Evolutionary conservation across 257 asterid genomes (phyloP).

Genomic region (Capsicum baccatum): DNA sequence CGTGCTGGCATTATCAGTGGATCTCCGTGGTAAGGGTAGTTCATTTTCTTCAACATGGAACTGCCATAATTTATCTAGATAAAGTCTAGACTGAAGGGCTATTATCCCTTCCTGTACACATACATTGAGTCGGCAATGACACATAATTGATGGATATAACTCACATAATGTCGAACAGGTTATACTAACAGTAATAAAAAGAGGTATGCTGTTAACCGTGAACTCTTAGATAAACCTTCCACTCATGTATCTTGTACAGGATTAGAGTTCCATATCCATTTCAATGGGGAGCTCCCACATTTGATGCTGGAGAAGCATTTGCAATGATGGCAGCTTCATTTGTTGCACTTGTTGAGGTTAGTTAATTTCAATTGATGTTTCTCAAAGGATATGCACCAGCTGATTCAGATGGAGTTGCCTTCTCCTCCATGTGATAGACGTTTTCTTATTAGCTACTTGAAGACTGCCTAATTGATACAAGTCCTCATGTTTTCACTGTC

Average conservation of each 20-base stretch:
- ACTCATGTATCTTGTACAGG: conserved; percentile 50
- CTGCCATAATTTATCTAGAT: not conserved
- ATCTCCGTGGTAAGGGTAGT: conserved; percentile 71
- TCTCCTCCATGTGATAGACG: not conserved
- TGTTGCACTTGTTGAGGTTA: conserved; percentile 91
- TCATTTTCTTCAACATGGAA: not conserved
- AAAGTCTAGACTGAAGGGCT: not conserved
- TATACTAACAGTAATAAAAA: not conserved
- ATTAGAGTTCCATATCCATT: conserved; percentile 92
- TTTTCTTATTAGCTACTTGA: not conserved
- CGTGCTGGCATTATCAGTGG: conserved; percentile 81
- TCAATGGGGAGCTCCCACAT: conserved; percentile 97
- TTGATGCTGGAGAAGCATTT: conserved; percentile 90
- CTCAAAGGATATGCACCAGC: not conserved
- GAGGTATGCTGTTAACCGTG: not conserved
- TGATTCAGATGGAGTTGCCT: not conserved
- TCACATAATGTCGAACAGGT: not conserved
- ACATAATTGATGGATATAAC: not conserved
- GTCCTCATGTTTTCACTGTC: not conserved
- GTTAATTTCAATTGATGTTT: not conserved
- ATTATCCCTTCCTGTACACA: not conserved
- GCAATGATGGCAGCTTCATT: conserved; percentile 97
- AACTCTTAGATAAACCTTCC: not conserved
- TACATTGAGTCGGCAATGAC: not conserved
- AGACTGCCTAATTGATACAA: not conserved